Conservation (phyloP, 345 rosid genomes). For the Excoecaria cochinchinensis region DNA sequence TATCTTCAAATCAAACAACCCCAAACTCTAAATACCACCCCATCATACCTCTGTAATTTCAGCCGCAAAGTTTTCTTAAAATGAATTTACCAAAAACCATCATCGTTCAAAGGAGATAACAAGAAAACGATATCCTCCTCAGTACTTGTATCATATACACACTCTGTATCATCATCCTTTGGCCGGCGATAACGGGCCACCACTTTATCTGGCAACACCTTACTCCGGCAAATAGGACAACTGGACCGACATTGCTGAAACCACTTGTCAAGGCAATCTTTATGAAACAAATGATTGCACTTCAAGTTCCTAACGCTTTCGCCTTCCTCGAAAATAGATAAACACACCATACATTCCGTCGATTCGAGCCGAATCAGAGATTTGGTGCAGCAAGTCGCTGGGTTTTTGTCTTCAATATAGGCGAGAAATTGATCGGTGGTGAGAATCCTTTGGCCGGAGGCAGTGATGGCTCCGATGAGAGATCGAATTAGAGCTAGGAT, state of each 20-base stretch:
- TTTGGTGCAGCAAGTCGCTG: conserved; percentile 27
- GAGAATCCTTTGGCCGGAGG: conserved; percentile 5
- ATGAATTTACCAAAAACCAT: conserved; percentile 5
- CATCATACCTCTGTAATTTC: not conserved
- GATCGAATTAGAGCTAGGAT: conserved; percentile 29
- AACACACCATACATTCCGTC: conserved; percentile 41
- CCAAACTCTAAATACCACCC: too few relatives aligned
- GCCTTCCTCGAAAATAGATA: conserved; percentile 41
- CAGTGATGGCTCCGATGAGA: conserved; percentile 9
- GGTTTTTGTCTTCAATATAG: conserved; percentile 38
- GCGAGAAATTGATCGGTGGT: conserved; percentile 36
- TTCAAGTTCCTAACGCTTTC: conserved; percentile 39
- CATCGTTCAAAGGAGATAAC: conserved; percentile 32
- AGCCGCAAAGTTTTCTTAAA: not conserved
- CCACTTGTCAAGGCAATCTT: conserved; percentile 53
- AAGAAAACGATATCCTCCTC: conserved; percentile 39
- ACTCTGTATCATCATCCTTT: conserved; percentile 16
- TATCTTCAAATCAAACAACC: too few relatives aligned
- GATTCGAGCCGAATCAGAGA: not conserved
- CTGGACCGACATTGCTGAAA: conserved; percentile 33
- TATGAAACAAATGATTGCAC: conserved; percentile 51
- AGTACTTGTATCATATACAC: conserved; percentile 31
- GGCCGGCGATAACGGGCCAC: conserved; percentile 26
- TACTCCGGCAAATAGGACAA: conserved; percentile 48
- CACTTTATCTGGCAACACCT: conserved; percentile 37